A percentile compares a stretch with the other conserved stretches of the same genome.
Evolutionary conservation across 441 rosid genomes (phyloP).

Genomic region (Mallotus repandus): DNA sequence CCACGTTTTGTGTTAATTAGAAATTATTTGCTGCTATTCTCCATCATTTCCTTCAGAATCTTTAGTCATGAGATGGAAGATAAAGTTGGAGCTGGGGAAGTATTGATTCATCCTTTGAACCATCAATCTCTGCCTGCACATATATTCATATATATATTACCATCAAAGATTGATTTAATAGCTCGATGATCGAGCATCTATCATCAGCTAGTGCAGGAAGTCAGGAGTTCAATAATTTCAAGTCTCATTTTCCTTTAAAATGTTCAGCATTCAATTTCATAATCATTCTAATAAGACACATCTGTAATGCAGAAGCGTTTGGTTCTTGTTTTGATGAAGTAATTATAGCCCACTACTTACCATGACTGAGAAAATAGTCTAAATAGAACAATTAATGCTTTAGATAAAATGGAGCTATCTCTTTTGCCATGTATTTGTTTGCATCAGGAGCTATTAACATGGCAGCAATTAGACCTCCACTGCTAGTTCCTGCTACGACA

Average conservation of each 20-base stretch:
- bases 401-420: slow-evolving; percentile 25
- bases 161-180: no score
- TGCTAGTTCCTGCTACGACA: slow-evolving; percentile 32
- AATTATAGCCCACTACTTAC: slow-evolving; percentile 8
- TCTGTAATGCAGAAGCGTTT: neutral
- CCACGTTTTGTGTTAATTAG: slow-evolving; percentile 50
- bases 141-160: no score
- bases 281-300: neutral
- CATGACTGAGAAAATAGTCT: slow-evolving; percentile 26
- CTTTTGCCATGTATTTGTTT: slow-evolving; percentile 22
- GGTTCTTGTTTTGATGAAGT: neutral
- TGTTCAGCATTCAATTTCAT: slow-evolving; percentile 1
- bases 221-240: no score
- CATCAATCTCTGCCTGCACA: slow-evolving; percentile 21
- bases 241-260: no score
- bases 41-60: slow-evolving; percentile 16
- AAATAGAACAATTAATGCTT: slow-evolving; percentile 17
- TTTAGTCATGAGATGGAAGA: slow-evolving; percentile 24
- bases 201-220: no score
- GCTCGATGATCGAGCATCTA: no score
- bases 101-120: slow-evolving; percentile 24
- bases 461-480: slow-evolving; percentile 25
- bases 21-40: slow-evolving; percentile 27
- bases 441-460: slow-evolving; percentile 31
- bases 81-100: slow-evolving; percentile 33